Evolutionary conservation across 176 grass and related monocot species (phyloP), one percentile per base, ranked within the genome.

Genomic region (Panicum miliaceum): DNA sequence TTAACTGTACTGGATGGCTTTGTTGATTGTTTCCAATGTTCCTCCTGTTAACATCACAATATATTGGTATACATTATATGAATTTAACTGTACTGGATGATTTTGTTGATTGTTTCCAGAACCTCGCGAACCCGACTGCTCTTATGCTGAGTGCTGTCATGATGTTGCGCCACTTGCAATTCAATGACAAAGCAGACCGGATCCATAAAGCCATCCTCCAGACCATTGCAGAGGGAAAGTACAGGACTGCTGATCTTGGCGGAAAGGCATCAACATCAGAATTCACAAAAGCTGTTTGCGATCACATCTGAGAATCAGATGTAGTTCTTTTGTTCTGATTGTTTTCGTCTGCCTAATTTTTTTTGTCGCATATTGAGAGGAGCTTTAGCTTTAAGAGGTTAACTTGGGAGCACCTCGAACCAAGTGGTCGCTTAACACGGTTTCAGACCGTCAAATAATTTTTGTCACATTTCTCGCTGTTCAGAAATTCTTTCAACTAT

Each of bases 101-200:
- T 75, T 65, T 65, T 82, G 12, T 66, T 79, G 32, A 18, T 46
- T 77, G 63, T 23, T 81, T 91, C 37, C 88, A 98, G 96, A 95
- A 95, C 66, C 93, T 98, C 38, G 91, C 96, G 76, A 98, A 98
- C 79, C 93, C 96, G 5, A 98, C 96, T 51, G 96, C 96, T 37
- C 89, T 98, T 67, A 73, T 96, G 76, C 83, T 98, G 29, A 98
- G 96, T 89, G 79, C 93, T 84, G 96, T 98, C 79, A 98, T 96
- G 96, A 94, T 98, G 96, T 67, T 98, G 57, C 91, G 93, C 36
- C 96, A 98, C 73, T 64, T 98, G 82, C 84, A 94, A 83, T 82
- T 96, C 77, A 95, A 84, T 2, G 82, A 93, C 67, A 80, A 98
- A 90, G 93, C 96, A 75, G 93, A 98, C 52, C 85, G 66, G 64